Percentiles rank a stretch among this genome's conserved stretches.
phyloP scores from a whole-genome alignment of 2,329 filamentous ascomycete species.

The Trichoderma harzianum region DNA sequence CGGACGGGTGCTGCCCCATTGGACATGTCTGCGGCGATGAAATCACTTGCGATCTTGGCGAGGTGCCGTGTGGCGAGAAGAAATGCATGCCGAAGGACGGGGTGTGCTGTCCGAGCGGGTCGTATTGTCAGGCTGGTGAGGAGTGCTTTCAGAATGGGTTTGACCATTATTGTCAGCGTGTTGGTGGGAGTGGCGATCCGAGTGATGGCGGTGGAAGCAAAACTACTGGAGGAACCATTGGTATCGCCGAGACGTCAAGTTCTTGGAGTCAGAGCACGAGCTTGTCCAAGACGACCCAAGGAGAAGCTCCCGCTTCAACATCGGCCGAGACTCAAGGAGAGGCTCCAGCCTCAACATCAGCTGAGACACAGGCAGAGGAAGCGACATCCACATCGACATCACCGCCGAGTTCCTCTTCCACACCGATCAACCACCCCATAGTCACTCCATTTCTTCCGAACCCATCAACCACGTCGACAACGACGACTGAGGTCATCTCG shows the following conservation, averaged over 20 bases:
- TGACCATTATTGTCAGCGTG: not conserved
- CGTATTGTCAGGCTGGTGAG: not conserved
- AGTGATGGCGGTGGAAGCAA: not conserved
- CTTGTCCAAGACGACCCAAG: not conserved
- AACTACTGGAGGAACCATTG: not conserved
- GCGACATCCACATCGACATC: not conserved
- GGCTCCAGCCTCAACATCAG: too few species aligned
- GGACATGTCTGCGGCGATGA: not conserved
- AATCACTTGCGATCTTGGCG: not conserved
- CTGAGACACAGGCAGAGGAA: not conserved
- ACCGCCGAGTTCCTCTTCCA: not conserved
- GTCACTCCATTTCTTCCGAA: not conserved
- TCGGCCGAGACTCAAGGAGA: not conserved
- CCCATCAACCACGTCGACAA: not conserved
- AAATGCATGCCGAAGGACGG: not conserved
- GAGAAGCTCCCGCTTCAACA: not conserved
- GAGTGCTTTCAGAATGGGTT: not conserved
- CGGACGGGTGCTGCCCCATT: slow-evolving; percentile 1
- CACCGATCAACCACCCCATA: not conserved
- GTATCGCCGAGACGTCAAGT: not conserved
- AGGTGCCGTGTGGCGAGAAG: slow-evolving; percentile 1
- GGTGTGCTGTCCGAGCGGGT: not conserved
- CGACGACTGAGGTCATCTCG: not conserved
- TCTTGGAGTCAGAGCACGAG: not conserved
- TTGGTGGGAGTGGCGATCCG: not conserved